Base-by-base conservation (phyloP, 2,329 filamentous ascomycete species). In the Calonectria pteridis region DNA sequence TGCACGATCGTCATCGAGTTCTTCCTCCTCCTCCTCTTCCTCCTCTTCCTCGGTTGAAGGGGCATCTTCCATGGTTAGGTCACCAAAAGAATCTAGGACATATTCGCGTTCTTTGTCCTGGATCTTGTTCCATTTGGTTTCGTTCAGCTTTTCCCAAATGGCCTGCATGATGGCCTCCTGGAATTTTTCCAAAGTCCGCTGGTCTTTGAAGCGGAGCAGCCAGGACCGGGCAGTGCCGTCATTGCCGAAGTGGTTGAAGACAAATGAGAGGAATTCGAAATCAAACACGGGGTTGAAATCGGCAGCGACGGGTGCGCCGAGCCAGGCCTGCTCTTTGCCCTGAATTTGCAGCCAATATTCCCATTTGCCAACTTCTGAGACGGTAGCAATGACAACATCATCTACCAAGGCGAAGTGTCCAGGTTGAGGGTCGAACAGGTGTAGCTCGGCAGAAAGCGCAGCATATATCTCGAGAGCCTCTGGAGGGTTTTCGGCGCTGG, bases 241-340 rank as follows among this genome's bases (percentile, higher is more conserved):
- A 43, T 93, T 90, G 18, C 94, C 91, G 83, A 98, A 98, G 83
- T 98, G 95, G 81, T 99, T 99, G 90, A 99, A 99, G 81, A 99
- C 98, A 83, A 98, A 98, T 0, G 96, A 98, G n/a, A 98, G 89
- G 80, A 96, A 98, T 84, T 99, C 97, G 78, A 98, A 98, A 86
- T 98, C 98, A 88, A 98, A 99, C 26, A 99, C 96, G 0, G 97
- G 97, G 80, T 98, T 98, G 84, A 98, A 95, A 79, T 99, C 97
- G 9, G 95, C 93, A 35, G 95, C 89, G 35, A 99, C 92, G 3
- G 93, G 90, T 77, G 98, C 94, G 28, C 95, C 95, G 3, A 99
- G 88, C 95, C 95, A 98, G 68, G 96, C 92, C 80, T 92, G 93
- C 40, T 94, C 91, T 49, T 91, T 89, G 75, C 93, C 93, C 51